Evolutionary conservation across 2,329 filamentous ascomycete genomes (phyloP), one percentile per base, ranked within the genome.

Genomic region (Diaporthe nobilis): DNA sequence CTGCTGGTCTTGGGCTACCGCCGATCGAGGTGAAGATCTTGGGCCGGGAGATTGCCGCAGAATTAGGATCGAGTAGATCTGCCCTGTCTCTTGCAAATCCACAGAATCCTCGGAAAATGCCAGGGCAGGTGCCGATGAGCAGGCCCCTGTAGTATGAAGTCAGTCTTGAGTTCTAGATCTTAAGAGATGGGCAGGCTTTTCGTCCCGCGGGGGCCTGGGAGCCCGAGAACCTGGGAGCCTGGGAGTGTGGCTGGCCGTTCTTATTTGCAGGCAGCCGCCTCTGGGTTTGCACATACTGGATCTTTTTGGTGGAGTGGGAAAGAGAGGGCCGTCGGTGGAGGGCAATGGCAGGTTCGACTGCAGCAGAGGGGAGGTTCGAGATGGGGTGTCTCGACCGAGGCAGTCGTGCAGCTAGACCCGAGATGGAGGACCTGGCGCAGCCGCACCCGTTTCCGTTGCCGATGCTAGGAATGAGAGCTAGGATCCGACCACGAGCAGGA

Each of bases 341-440:
- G 65, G 22, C 53, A 60, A 17, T n/a, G 39, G 7, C 37, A 67
- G 49, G 22, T 31, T 53, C 49, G 39, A 31, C 49, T 28, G 58
- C 49, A 44, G 31, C 31, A 65, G 68, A 31, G 49, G 25, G 63
- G 37, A 17, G 28, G 55, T 28, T 58, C 49, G 68, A 49, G 17
- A 28, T 44, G n/a, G 10, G 17, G 73, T 28, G 67, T 51, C 65
- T 61, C 37, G n/a, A 58, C 55, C 68, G 58, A 72, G 70, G 49
- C 51, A 72, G 39, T 67, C 31, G 42, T 67, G 73, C 73, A 75
- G 60, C 49, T 71, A 72, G 68, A n/a, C 70, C 60, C 44, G 37
- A 39, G 58, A 67, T 71, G 42, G 73, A 70, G 55, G 44, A 57
- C 55, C 70, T 70, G 42, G 57, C 65, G 49, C 57, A 71, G 49